Evolutionary conservation across 2,329 filamentous ascomycete genomes (phyloP), one percentile per base, ranked within the genome.

Genomic region (Tolypocladium amazonense): DNA sequence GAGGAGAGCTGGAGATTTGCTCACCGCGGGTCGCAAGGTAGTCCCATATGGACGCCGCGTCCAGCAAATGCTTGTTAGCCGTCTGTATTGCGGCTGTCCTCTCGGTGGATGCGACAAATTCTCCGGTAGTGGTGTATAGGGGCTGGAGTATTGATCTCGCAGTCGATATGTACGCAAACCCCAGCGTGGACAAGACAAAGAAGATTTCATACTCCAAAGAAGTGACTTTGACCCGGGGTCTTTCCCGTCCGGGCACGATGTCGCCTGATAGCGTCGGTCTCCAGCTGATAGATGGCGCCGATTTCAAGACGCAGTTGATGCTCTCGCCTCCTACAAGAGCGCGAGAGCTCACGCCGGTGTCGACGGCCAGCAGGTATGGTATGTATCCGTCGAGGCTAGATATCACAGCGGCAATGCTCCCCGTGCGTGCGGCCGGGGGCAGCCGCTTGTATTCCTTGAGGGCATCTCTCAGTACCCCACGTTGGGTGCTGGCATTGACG

Each of bases 371-470:
- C 0, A 97, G 81, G 68, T 93, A 95, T 0, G 92, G 91, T 12
- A 97, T 78, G 70, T 97, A 99, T 61, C 82, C 81, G 61, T 87
- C 86, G 14, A 96, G 70, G 45, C 85, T 83, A 39, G 86, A 81
- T 59, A 90, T 79, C 43, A 97, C 79, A 7, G 82, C 82, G 30
- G 84, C 79, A 7, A 99, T 81, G 69, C 91, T 86, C 27, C 86
- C 79, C 7, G 85, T 77, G 72, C 91, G 89, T 30, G 89, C 86
- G 12, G 83, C 71, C 11, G 88, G 80, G 4, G 89, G 81, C n/a
- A 96, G 83, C 58, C 91, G 86, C 74, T 96, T 97, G 79, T 97
- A 87, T 66, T 86, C 86, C 76, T 97, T 97, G 62, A 99, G 81
- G 3, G 86, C 83, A 72, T 93, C 87, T 67, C 91, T 87, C 57